Base-by-base conservation (phyloP, 441 rosid genomes). In the Capsella rubella region DNA sequence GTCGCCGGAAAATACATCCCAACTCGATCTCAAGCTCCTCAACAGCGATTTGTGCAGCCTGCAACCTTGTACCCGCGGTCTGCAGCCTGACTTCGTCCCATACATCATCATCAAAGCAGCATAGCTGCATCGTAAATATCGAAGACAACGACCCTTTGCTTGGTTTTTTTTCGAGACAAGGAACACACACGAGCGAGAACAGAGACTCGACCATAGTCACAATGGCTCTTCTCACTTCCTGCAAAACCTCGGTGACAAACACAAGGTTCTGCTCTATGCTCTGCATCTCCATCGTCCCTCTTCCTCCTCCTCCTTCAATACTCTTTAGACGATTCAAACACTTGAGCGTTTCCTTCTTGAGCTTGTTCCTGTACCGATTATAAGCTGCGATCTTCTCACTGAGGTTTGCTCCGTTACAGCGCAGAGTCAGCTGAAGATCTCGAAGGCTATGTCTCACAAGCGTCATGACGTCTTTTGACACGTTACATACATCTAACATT, bases 11-110 rank as follows among this genome's bases (percentile, higher is more conserved):
- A 60, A 91, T 91, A 81, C 83, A 87, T 9, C 84, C 84, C 8
- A 89, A 11, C 79, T 89, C 90, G 8, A 76, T 78, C 73, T 86
- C 91, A 59, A 89, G 93, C 75, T 87, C 86, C 64, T 89, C 86
- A 45, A 87, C 79, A 47, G 90, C 84, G 46, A 87, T 88, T 79
- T 86, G 84, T 67, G 84, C 86, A 0, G 87, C 89, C 64, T 86
- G 88, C 84, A 87, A 21, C 81, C 93, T 86, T 58, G 86, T 88
- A 18, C 78, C 69, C 0, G 90, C 88, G 31, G 83, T 83, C 46
- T 82, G 85, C 49, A 88, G 60, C 11, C 82, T 87, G n/a, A 81
- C 46, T 43, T 80, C 83, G 28, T 87, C 88, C 64, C 85, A 78
- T 18, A 73, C 67, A 18, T 81, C 89, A 18, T 81, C 89, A 25